Evolutionary conservation across 306 rosid species (phyloP), one percentile per base, ranked within the genome.

Genomic region (Alnus glutinosa): DNA sequence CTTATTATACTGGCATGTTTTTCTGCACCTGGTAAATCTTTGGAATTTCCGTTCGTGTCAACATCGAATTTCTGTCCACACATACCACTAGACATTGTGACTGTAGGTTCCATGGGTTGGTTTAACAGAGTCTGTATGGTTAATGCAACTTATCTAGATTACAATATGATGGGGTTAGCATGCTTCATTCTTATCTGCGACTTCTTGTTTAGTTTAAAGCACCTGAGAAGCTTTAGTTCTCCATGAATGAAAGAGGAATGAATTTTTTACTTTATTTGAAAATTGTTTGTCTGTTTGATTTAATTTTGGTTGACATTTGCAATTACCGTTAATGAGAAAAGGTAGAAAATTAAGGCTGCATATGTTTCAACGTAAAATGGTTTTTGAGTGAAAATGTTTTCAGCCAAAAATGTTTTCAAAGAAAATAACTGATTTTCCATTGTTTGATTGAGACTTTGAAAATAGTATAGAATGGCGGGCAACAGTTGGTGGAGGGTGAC

Each of bases 151-250:
- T 75, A 39, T 81, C 67, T 61, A 76, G 30, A 23, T 7, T 51
- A 61, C 1, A n/a, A 70, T 7, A 76, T 70, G 75, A 62, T 13
- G 37, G 71, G 76, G 19, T 75, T 19, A 42, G 15, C 61, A 66
- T 66, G 30, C 12, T 28, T 59, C 51, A 23, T 12, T 55, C 46
- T 15, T 66, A 44, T 15, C 10, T 75, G 62, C 46, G 61, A 55
- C 19, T 42, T 71, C 11, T 46, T 47, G 7, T 68, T 37, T 75
- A 46, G 68, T 39, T 14, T 12, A 14, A 75, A 58, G 78, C 44
- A 58, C 7, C 42, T 55, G 46, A 75, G 37, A 74, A 18, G 47
- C 9, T 72, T 11, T 37, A 54, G 44, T 19, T 50, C 44, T 49
- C 75, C 34, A 23, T 28, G 16, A 18, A 0, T 36, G 36, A n/a